phyloP scores from a whole-genome alignment of 495 filamentous ascomycete genomes.

The Cercophora samala region DNA sequence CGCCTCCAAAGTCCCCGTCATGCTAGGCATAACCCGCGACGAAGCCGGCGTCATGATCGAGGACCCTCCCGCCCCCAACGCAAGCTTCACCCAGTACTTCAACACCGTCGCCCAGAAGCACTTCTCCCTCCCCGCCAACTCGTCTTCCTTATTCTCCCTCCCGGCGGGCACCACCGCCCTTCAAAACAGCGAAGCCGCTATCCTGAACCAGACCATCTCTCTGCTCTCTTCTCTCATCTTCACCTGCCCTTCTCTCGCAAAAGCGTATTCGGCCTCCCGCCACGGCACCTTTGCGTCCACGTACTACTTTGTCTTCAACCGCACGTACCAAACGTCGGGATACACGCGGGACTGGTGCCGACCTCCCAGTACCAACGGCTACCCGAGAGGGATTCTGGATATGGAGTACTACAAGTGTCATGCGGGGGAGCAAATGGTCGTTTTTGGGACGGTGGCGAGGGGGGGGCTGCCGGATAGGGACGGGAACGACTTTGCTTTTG shows the following conservation, averaged over 20 bases:
- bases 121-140: slow-evolving; percentile 25
- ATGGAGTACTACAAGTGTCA: slow-evolving; percentile 49
- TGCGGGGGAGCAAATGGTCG: slow-evolving; percentile 46
- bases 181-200: slow-evolving; percentile 24
- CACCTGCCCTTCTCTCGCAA: slow-evolving; percentile 39
- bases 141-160: slow-evolving; percentile 25
- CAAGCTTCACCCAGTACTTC: slow-evolving; percentile 25
- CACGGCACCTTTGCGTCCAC: slow-evolving; percentile 29
- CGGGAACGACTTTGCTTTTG: slow-evolving; percentile 28
- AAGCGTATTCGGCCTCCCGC: slow-evolving; percentile 31
- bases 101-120: slow-evolving; percentile 17
- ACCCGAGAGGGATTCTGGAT: slow-evolving; percentile 38
- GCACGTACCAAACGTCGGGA: slow-evolving; percentile 42
- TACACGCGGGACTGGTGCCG: slow-evolving; percentile 41
- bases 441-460: slow-evolving; percentile 36
- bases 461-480: slow-evolving; percentile 27
- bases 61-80: slow-evolving; percentile 19
- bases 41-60: slow-evolving; percentile 36
- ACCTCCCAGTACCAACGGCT: slow-evolving; percentile 25
- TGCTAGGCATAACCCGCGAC: slow-evolving; percentile 44
- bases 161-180: background rate
- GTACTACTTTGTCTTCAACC: slow-evolving; percentile 44
- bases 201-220: slow-evolving; percentile 27
- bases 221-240: slow-evolving; percentile 40
- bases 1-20: slow-evolving; percentile 29